Percentiles rank a stretch among this genome's conserved stretches.
These are phyloP conservation scores for Salix suchowensis DNA, from an alignment of 345 rosid species.

Conservation along the genomic window DNA sequence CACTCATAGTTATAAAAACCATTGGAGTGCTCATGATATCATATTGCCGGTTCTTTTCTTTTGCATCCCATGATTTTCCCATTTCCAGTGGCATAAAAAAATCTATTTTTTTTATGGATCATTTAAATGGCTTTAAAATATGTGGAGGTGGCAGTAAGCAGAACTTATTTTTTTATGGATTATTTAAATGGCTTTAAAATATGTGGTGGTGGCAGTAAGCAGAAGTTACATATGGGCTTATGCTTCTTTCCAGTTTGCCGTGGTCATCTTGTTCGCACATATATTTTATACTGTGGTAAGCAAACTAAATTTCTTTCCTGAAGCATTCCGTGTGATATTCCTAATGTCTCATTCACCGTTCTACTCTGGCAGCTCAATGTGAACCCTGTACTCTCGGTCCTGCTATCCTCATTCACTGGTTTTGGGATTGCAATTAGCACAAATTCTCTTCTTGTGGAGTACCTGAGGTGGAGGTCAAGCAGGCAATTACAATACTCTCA, in stretches of 20 bases:
- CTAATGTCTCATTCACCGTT: neutral
- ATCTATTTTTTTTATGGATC: conserved; percentile 1
- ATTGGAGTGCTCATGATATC: neutral
- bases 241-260: conserved; percentile 55
- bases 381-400: conserved; percentile 42
- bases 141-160: conserved; percentile 43
- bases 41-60: neutral
- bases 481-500: conserved; percentile 26
- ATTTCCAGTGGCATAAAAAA: neutral
- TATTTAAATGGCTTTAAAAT: conserved; percentile 8
- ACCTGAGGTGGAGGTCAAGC: conserved; percentile 42
- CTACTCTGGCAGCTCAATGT: conserved; percentile 41
- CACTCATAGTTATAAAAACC: neutral
- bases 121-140: conserved; percentile 5
- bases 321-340: neutral
- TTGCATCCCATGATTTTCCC: neutral
- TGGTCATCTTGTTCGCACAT: conserved; percentile 58
- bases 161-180: conserved; percentile 22
- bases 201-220: conserved; percentile 42
- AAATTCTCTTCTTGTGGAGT: conserved; percentile 50
- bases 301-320: neutral
- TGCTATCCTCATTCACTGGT: conserved; percentile 53
- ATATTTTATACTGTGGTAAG: conserved; percentile 53
- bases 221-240: conserved; percentile 59
- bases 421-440: conserved; percentile 55